A percentile compares a stretch with the other conserved stretches of the same genome.
These are phyloP conservation scores for Chenopodium berlandieri DNA, from an alignment of 148 eudicot species.

Conservation along the genomic window DNA sequence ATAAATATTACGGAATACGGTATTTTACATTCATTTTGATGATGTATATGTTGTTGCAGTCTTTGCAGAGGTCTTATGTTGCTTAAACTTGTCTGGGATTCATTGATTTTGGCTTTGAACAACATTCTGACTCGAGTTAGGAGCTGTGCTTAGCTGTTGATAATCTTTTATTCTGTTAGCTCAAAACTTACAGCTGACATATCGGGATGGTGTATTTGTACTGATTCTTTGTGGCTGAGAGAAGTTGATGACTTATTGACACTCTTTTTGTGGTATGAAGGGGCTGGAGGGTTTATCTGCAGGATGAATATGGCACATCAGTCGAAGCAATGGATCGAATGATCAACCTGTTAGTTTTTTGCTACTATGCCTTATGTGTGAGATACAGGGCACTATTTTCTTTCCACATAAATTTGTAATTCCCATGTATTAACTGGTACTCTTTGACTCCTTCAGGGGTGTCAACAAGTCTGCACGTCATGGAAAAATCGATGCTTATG, in stretches of 20 bases:
- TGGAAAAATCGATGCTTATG: slow-evolving; percentile 43
- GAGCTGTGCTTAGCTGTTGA: background rate
- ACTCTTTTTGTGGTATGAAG: slow-evolving; percentile 19
- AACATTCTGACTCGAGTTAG: background rate
- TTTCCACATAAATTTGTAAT: too few relatives aligned
- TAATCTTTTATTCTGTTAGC: background rate
- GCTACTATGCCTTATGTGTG: slow-evolving; percentile 6
- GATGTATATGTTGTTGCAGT: background rate
- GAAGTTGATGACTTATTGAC: background rate
- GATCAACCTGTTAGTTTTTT: slow-evolving; percentile 38
- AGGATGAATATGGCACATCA: slow-evolving; percentile 50
- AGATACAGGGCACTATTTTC: background rate
- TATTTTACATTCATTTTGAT: background rate
- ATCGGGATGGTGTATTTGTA: background rate
- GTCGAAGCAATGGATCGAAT: slow-evolving; percentile 40
- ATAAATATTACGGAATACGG: background rate
- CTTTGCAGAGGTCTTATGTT: background rate
- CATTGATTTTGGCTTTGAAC: background rate
- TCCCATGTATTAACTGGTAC: too few relatives aligned
- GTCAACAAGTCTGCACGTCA: slow-evolving; percentile 44
- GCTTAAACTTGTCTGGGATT: background rate
- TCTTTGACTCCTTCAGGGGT: slow-evolving; percentile 39
- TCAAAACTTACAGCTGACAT: background rate
- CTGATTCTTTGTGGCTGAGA: background rate
- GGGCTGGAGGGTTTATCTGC: slow-evolving; percentile 52